Evolutionary conservation across 2,329 filamentous ascomycete species (phyloP), one percentile per base, ranked within the genome.

Genomic region (Penicillium digitatum): DNA sequence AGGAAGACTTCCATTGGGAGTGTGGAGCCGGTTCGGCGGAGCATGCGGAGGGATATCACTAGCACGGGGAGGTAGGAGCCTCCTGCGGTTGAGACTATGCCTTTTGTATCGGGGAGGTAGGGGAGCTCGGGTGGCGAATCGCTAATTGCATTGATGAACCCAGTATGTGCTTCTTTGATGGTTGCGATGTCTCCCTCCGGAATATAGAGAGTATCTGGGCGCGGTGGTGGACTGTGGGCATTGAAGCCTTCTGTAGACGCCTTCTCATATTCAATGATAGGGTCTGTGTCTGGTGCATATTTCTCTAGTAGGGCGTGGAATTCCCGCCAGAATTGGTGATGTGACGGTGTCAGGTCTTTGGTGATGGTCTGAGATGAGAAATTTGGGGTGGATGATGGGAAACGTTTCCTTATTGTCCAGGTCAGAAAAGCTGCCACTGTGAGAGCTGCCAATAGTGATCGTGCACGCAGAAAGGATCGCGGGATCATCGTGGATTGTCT

Each of bases 1-100:
- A 78, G 62, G 50, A 77, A 78, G 20, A 79, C 72, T 58, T 80
- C 77, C 49, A 79, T 71, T 0, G 77, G 77, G 10, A 79, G 60
- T 5, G 61, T 65, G 14, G 72, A 77, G 11, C 76, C 75, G 8
- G 73, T 74, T 18, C 69, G 65, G 8, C 78, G 71, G 27, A 79
- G 69, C 74, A 79, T 77, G 7, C 72, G 72, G 12, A 79, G 65
- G 1, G 75, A 76, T 6, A 77, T 74, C 8, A 76, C 69, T 39
- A 78, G 66, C 1, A 76, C 73, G 1, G 76, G 75, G 10, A 78
- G 64, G 54, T 77, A 78, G 16, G 67, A 59, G 1, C 72, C 74
- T 14, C 75, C 75, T 0, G 75, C 77, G 12, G 78, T 77, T 5
- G 76, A 79, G 10, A 80, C 77, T 22, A 80, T 68, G 0, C 78